Percentiles rank a stretch among this genome's conserved stretches.
phyloP scores from a whole-genome alignment of 2,329 filamentous ascomycete genomes.

The Monilinia fructigena region DNA sequence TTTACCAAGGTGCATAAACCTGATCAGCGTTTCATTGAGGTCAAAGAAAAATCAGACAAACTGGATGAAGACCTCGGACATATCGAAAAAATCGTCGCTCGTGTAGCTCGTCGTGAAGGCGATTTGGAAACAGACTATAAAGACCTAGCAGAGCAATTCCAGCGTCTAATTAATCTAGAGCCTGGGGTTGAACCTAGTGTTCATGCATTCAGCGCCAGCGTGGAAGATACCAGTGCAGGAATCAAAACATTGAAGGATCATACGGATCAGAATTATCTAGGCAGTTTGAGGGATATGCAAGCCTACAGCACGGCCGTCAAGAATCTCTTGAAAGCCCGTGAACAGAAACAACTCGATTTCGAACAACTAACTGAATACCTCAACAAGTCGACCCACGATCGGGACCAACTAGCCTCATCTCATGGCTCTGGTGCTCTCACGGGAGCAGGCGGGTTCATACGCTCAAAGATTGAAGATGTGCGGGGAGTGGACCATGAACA shows the following conservation, averaged over 20 bases:
- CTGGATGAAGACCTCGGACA: conserved; percentile 89
- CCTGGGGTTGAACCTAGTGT: conserved; percentile 80
- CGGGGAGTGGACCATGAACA: conserved; percentile 96
- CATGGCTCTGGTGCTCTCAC: conserved; percentile 62
- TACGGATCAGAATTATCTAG: conserved; percentile 94
- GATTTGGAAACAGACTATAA: conserved; percentile 86
- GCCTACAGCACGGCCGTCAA: conserved; percentile 88
- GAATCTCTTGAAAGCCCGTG: conserved; percentile 82
- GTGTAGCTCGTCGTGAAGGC: conserved; percentile 81
- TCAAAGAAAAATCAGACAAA: conserved; percentile 88
- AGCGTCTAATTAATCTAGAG: conserved; percentile 86
- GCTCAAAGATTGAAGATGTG: conserved; percentile 93
- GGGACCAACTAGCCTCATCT: conserved; percentile 64
- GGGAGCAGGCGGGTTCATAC: conserved; percentile 82
- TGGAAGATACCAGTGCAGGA: conserved; percentile 78
- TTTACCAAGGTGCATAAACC: conserved; percentile 96
- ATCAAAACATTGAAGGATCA: conserved; percentile 81
- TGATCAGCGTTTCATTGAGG: conserved; percentile 91
- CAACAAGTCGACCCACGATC: conserved; percentile 82
- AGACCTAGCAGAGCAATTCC: conserved; percentile 91
- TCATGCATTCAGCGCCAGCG: conserved; percentile 80
- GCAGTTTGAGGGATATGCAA: conserved; percentile 91
- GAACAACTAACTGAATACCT: conserved; percentile 96
- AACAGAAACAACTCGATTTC: conserved; percentile 97
- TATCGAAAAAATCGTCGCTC: conserved; percentile 92